Conservation (phyloP, 2,329 filamentous ascomycete genomes). For the Lasiodiplodia sp. region DNA sequence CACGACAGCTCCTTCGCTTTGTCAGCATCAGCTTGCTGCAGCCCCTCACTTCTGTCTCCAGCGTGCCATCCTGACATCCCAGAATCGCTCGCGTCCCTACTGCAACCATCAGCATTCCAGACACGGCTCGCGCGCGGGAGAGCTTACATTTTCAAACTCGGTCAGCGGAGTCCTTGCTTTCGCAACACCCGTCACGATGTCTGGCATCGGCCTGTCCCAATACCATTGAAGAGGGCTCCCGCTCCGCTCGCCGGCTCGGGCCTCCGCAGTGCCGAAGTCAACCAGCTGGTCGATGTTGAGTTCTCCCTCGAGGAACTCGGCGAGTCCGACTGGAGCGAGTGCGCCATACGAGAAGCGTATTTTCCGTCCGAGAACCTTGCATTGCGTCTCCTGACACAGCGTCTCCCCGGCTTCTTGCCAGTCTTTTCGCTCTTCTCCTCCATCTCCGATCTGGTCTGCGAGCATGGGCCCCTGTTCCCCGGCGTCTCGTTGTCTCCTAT, state of each 20-base stretch:
- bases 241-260: too few species aligned
- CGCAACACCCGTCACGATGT: not conserved
- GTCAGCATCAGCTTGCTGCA: not conserved
- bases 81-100: not conserved
- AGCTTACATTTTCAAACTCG: not conserved
- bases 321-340: not conserved
- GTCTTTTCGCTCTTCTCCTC: not conserved
- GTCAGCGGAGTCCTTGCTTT: not conserved
- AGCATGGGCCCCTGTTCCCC: not conserved
- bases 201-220: conserved; percentile 1
- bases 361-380: not conserved
- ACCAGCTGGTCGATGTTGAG: not conserved
- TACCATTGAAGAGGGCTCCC: not conserved
- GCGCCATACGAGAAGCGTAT: not conserved
- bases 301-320: conserved; percentile 9
- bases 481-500: not conserved
- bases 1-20: not conserved
- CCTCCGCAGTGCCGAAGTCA: not conserved
- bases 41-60: not conserved
- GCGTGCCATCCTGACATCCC: not conserved
- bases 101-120: not conserved
- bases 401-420: not conserved
- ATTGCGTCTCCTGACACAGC: not conserved
- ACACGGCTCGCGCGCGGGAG: not conserved
- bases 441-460: not conserved